Base-by-base conservation (phyloP, 352 stramenopile genomes). In the Globisporangium okanoganense region DNA sequence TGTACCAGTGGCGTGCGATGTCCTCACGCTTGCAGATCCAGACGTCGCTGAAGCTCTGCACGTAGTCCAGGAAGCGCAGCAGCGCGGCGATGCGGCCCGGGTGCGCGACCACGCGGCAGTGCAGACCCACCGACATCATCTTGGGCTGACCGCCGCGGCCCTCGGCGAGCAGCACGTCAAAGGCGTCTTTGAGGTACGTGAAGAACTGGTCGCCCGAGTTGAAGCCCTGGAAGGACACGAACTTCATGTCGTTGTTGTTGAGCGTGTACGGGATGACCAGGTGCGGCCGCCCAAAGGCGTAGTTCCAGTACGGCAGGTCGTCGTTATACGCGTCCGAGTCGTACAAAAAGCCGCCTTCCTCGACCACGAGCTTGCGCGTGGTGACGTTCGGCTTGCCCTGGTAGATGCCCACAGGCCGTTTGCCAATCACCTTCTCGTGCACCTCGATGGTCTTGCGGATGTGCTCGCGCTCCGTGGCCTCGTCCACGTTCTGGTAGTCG, bases 201-300 rank as follows among this genome's bases (percentile, higher is more conserved):
- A 85, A 94, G 72, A 98, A 99, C 71, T 98, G 88, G 53, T 97
- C 82, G 54, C 89, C 89, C 33, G 78, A 88, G 52, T 95, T 96
- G 74, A 98, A 98, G 58, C 94, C 92, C 68, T 95, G 90, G 43
- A 87, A 69, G 16, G 86, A 90, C 10, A 95, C 90, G 70, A 98
- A 99, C 71, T 95, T 88, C 94, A 99, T 98, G 71, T 99, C 94
- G 76, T 98, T 98, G 64, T 98, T 97, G 57, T 85, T 94, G 31
- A 99, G 72, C 41, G 94, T 98, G 78, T 98, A 98, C 2, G 94
- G 94, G 64, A 98, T 97, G 5, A 99, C 82, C n/a, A 99, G 72
- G 69, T 98, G 95, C 35, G 92, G 90, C 27, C 85, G 75, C 7
- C 84, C 87, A 66, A 92, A 93, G 43, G 95, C 85, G 54, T 73